Percentiles rank a stretch among this genome's conserved stretches.
These are phyloP conservation scores for Lodderomyces metapsilosis DNA, from an alignment of 1,139 yeast species.

Conservation along the genomic window DNA sequence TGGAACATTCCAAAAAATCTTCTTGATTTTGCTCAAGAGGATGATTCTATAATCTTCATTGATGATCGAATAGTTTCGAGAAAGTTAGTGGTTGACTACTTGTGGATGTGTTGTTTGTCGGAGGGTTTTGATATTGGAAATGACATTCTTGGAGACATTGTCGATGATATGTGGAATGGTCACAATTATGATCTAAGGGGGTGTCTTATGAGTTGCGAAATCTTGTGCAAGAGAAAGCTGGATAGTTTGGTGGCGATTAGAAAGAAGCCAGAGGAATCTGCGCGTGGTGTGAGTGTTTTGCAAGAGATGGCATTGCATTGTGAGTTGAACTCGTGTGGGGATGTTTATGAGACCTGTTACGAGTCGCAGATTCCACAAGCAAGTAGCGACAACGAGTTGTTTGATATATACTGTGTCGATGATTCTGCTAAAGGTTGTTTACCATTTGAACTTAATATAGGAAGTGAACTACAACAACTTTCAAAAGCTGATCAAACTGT, in stretches of 20 bases:
- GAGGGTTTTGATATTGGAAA: slow-evolving; percentile 38
- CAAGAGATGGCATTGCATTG: slow-evolving; percentile 15
- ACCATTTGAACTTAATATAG: slow-evolving; percentile 40
- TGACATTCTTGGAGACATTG: slow-evolving; percentile 29
- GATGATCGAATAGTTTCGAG: slow-evolving; percentile 22
- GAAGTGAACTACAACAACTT: slow-evolving; percentile 15
- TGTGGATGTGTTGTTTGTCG: slow-evolving; percentile 41
- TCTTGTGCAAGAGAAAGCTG: slow-evolving; percentile 40
- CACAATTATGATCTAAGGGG: slow-evolving; percentile 52
- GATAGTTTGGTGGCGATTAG: slow-evolving; percentile 1
- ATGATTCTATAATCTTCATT: slow-evolving; percentile 34
- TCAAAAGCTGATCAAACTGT: slow-evolving; percentile 4
- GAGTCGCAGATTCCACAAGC: slow-evolving; percentile 41
- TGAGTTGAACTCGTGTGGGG: slow-evolving; percentile 40
- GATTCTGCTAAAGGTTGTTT: slow-evolving; percentile 23
- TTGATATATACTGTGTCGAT: slow-evolving; percentile 31
- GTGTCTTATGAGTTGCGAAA: slow-evolving; percentile 56
- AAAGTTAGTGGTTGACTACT: slow-evolving; percentile 27
- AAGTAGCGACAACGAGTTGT: slow-evolving; percentile 34
- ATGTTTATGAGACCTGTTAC: slow-evolving; percentile 31
- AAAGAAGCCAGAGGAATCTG: neutral
- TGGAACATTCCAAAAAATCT: slow-evolving; percentile 50
- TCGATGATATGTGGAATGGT: slow-evolving; percentile 21
- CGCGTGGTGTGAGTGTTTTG: slow-evolving; percentile 7
- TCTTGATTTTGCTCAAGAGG: slow-evolving; percentile 43